Conservation (phyloP, 257 asterid genomes). For the Solanum virginianum region DNA sequence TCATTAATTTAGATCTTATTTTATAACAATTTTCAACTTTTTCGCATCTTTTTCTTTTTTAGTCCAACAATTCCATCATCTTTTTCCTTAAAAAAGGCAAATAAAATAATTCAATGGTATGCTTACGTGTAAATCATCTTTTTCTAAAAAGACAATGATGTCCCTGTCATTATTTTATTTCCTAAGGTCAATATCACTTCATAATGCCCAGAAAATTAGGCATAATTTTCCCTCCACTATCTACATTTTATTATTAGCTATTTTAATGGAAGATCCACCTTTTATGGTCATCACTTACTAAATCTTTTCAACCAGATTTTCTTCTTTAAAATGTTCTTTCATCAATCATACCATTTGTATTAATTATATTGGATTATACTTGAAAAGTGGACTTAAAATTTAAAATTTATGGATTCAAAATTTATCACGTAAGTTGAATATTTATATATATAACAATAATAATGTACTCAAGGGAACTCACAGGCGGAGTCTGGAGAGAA, state of each 20-base stretch:
- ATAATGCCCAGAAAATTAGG: neutral
- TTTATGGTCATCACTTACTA: neutral
- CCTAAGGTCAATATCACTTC: neutral
- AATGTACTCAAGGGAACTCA: too few relatives aligned
- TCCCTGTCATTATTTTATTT: neutral
- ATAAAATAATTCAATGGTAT: neutral
- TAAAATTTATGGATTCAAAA: neutral
- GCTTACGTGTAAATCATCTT: neutral
- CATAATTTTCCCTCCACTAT: neutral
- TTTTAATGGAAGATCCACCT: conserved; percentile 4
- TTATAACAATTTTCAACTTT: neutral
- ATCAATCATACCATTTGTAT: neutral
- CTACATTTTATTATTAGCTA: neutral
- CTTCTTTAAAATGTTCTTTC: neutral
- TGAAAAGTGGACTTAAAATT: neutral
- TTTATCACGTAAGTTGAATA: neutral
- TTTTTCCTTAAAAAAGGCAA: neutral
- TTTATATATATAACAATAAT: neutral
- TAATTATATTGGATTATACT: neutral
- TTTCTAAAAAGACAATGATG: neutral
- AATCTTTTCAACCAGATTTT: neutral
- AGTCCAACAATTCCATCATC: neutral
- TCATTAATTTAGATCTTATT: too few relatives aligned
- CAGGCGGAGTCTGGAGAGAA: too few relatives aligned
- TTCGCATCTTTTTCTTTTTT: neutral